Percentiles rank a stretch among this genome's conserved stretches.
phyloP scores from a whole-genome alignment of 768 basidiomycete species.

The Panellus pusillus region DNA sequence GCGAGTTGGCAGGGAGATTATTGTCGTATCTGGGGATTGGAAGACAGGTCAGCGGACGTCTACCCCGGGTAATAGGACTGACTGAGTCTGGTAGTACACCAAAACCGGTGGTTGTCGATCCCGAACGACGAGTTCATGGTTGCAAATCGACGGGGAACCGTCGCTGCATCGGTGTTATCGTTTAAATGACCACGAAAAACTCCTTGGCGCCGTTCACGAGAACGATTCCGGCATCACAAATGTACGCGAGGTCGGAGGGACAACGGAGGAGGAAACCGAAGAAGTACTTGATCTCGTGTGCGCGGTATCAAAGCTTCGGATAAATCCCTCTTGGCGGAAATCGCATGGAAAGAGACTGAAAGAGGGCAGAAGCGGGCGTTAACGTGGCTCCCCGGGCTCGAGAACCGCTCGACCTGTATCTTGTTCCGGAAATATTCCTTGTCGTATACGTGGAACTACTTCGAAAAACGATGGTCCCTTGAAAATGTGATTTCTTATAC shows the following conservation, averaged over 20 bases:
- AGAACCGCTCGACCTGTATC: background rate
- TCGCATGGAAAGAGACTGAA: background rate
- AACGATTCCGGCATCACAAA: background rate
- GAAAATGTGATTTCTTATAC: too few species aligned
- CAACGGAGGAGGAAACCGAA: background rate
- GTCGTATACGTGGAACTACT: too few species aligned
- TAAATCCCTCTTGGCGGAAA: conserved; percentile 3
- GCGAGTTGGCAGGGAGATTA: conserved; percentile 14
- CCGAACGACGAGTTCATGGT: conserved; percentile 13
- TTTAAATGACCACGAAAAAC: background rate
- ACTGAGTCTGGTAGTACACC: conserved; percentile 27
- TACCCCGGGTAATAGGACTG: too few species aligned
- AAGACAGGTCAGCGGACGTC: too few species aligned
- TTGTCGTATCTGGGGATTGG: conserved; percentile 8
- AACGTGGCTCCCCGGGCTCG: background rate
- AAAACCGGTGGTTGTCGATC: conserved; percentile 22
- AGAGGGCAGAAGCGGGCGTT: background rate
- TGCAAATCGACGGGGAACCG: background rate
- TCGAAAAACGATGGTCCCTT: too few species aligned
- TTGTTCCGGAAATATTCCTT: background rate
- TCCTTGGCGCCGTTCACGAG: background rate
- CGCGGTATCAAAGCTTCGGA: conserved; percentile 6
- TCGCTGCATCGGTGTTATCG: background rate
- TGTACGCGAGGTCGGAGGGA: background rate
- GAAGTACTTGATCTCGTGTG: background rate